A percentile compares a stretch with the other conserved stretches of the same genome.
These are phyloP conservation scores for Didymellaceae sp. DNA, from an alignment of 2,329 filamentous ascomycete genomes.

Conservation along the genomic window DNA sequence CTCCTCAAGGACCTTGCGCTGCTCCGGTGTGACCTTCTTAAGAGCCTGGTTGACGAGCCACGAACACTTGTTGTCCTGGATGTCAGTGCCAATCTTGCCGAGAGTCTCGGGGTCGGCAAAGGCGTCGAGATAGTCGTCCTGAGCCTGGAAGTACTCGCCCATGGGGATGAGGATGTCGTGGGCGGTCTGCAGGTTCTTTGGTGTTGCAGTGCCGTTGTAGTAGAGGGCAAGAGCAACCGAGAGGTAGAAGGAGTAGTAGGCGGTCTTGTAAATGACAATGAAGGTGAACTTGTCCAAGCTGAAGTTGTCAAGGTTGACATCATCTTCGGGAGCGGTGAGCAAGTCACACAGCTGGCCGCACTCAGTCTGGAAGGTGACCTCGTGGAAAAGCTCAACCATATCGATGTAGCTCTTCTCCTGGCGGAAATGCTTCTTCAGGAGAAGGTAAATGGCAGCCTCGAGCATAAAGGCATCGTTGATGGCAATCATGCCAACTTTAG, in stretches of 20 bases:
- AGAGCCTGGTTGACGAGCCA: conserved; percentile 98
- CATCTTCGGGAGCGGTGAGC: conserved; percentile 92
- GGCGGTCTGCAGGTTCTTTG: conserved; percentile 86
- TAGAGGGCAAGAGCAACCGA: conserved; percentile 90
- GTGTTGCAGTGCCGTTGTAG: conserved; percentile 83
- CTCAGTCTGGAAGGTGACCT: conserved; percentile 92
- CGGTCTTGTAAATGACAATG: conserved; percentile 99
- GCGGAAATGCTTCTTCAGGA: conserved; percentile 94
- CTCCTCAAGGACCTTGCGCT: conserved; percentile 84
- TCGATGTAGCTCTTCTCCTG: conserved; percentile 87
- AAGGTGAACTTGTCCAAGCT: conserved; percentile 93
- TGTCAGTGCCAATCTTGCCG: conserved; percentile 98
- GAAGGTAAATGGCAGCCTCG: conserved; percentile 85
- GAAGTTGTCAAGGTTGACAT: conserved; percentile 93
- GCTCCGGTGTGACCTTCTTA: conserved; percentile 77
- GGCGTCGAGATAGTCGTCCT: conserved; percentile 99
- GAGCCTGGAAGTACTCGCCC: conserved; percentile 98
- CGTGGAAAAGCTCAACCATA: conserved; percentile 94
- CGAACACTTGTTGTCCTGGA: conserved; percentile 99
- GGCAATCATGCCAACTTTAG: conserved; percentile 90
- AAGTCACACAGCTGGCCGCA: conserved; percentile 93
- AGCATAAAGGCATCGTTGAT: conserved; percentile 99
- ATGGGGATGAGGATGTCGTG: conserved; percentile 94
- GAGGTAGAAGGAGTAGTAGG: conserved; percentile 99
- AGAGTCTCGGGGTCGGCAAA: conserved; percentile 91